Evolutionary conservation across 1,284 basidiomycete genomes (phyloP).

Genomic region (Pseudozyma thailandica): DNA sequence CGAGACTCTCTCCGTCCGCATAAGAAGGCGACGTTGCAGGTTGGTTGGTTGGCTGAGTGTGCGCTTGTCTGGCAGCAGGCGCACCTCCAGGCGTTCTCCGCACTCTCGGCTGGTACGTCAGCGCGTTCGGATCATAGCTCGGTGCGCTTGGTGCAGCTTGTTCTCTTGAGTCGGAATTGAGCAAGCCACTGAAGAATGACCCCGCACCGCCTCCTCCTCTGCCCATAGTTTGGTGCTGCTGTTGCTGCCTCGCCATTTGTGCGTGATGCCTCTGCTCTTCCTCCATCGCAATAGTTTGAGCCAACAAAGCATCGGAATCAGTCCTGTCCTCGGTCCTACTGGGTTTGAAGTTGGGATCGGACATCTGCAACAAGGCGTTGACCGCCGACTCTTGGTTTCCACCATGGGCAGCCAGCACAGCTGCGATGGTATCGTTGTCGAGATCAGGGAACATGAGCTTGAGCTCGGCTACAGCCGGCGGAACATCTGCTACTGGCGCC

Average conservation of each 20-base stretch:
- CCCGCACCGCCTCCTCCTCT: slow-evolving; percentile 43
- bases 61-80: slow-evolving; percentile 15
- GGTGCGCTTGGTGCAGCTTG: slow-evolving; percentile 12
- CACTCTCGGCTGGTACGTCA: slow-evolving; percentile 57
- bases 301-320: slow-evolving; percentile 54
- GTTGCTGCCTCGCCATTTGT: slow-evolving; percentile 22
- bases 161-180: slow-evolving; percentile 23
- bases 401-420: slow-evolving; percentile 51
- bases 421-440: slow-evolving; percentile 55
- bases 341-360: slow-evolving; percentile 55
- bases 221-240: slow-evolving; percentile 25
- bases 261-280: slow-evolving; percentile 44
- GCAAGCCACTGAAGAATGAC: slow-evolving; percentile 37
- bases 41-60: slow-evolving; percentile 14
- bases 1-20: slow-evolving; percentile 32
- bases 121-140: slow-evolving; percentile 52
- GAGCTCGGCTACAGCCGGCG: slow-evolving; percentile 47
- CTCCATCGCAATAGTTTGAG: slow-evolving; percentile 49
- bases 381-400: slow-evolving; percentile 56
- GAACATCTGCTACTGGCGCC: slow-evolving; percentile 5
- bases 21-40: slow-evolving; percentile 12
- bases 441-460: slow-evolving; percentile 59
- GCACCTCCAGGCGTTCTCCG: slow-evolving; percentile 10
- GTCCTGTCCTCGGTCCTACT: slow-evolving; percentile 28
- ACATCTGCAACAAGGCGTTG: slow-evolving; percentile 59